Percentiles rank a stretch among this genome's conserved stretches.
Conservation (phyloP, 495 filamentous ascomycete genomes). For the Penicillium odoratum region DNA sequence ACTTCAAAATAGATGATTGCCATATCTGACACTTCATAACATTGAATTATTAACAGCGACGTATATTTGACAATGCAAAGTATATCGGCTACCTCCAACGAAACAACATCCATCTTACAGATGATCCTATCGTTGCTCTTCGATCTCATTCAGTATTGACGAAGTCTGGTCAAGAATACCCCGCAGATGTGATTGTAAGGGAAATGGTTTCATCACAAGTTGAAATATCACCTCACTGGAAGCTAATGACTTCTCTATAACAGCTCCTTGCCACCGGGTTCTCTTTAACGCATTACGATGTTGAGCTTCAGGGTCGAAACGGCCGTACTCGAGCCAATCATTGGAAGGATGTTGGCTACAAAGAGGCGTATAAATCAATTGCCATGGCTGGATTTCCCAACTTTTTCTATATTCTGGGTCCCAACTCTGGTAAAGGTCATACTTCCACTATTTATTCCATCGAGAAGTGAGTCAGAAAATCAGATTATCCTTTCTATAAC, state of each 20-base stretch:
- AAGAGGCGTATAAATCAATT: constrained; percentile 21
- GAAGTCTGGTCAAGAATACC: neutral
- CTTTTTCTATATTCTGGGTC: constrained; percentile 29
- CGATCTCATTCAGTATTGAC: neutral
- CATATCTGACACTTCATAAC: neutral
- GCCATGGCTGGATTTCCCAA: constrained; percentile 31
- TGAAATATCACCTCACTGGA: neutral
- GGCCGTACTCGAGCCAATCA: neutral
- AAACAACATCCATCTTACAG: neutral
- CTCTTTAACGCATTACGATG: neutral
- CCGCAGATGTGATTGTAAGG: neutral
- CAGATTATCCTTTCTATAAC: neutral
- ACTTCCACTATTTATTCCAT: constrained; percentile 40
- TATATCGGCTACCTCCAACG: neutral
- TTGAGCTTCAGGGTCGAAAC: neutral
- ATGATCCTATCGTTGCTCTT: neutral
- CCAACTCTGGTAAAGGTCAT: constrained; percentile 27
- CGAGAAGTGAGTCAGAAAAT: constrained; percentile 44
- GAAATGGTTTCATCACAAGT: neutral
- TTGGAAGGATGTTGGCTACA: neutral
- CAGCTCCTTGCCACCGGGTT: neutral
- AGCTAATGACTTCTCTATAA: no score
- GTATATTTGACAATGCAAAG: neutral
- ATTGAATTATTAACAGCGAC: no score
- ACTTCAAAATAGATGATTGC: neutral